Evolutionary conservation across 495 filamentous ascomycete genomes (phyloP), one percentile per base, ranked within the genome.

Genomic region (Xylaria scruposa): DNA sequence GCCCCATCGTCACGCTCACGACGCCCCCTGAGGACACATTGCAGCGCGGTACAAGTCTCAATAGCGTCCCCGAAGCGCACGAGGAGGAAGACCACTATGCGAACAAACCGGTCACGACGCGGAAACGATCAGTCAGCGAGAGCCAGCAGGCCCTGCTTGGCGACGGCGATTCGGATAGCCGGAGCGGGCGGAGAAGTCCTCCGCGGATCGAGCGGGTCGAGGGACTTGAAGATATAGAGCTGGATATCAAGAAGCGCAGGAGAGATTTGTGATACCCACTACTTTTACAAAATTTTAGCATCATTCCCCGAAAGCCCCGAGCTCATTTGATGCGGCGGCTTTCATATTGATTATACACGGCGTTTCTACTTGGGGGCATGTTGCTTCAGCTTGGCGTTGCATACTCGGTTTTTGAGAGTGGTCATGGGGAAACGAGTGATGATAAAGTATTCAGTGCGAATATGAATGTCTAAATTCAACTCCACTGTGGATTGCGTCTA

Each of bases 11-110:
- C 21, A 68, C 29, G 9, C 42, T 75, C 12, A 65, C 67, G 1
- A 44, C 62, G 19, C 72, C 75, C n/a, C 51, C 76, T 10, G 72
- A 72, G 7, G 66, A 74, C 46, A 46, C 69, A 5, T 13, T 77
- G 67, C 54, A 47, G 26, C 63, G 73, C 67, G 75, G 73, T 24
- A 75, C 75, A 38, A 77, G 75, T 31, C 67, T 78, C 19, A 75
- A 75, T n/a, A 75, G 75, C 63, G 75, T 78, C 19, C 77, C 77
- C 13, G 77, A 78, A 61, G 70, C 72, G 3, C 77, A 66, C 19
- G 76, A 78, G 53, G 75, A 77, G 21, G 77, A 78, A 29, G 76
- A 75, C 4, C 56, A 33, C 38, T 38, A 38, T 13, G 29, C 26
- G 26, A 17, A 49, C 64, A 19, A 54, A 64, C 36, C 26, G n/a